Evolutionary conservation across 2,329 filamentous ascomycete species (phyloP), one percentile per base, ranked within the genome.

Genomic region (Mycosphaerella sp.): DNA sequence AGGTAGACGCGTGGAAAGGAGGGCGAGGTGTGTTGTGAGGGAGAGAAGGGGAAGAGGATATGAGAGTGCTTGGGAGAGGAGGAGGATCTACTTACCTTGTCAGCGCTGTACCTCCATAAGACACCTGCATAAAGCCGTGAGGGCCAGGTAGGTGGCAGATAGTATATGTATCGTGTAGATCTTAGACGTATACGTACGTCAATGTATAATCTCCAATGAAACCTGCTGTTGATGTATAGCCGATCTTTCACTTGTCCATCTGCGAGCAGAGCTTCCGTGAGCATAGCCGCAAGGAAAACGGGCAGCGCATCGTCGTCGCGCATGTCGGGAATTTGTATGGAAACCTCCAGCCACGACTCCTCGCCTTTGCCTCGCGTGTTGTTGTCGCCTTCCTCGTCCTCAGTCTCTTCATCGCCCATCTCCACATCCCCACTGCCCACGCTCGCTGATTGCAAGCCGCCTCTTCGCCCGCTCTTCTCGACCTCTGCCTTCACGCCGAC

Each of bases 401-500:
- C 66, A n/a, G n/a, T n/a, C 54, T 72, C 73, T 14, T 64, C 70
- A 16, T 67, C 72, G 10, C 43, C 46, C 17, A 49, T 28, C 1
- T 57, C 56, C 6, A 58, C 56, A 17, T 54, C 61, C 16, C 50
- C 53, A 30, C 52, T 49, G 13, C 14, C 47, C 40, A 32, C 21
- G 53, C 44, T 9, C 10, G 27, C 8, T 12, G 27, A n/a, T 13
- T 35, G 44, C 13, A 41, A 17, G 12, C 41, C 52, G 7, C 60
- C 60, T 49, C 65, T 64, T 56, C 57, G 57, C 62, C 61, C 59
- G 43, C 85, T 89, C 73, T 80, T 84, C 69, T 95, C 89, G 3
- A 97, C 87, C 72, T 97, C 91, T 0, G 88, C 89, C 73, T 97
- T 98, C 55, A 96, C 85, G 41, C 93, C 93, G 5, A 96, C 93